phyloP scores from a whole-genome alignment of 129 eudicot genomes.

The Heracleum sosnowskyi region DNA sequence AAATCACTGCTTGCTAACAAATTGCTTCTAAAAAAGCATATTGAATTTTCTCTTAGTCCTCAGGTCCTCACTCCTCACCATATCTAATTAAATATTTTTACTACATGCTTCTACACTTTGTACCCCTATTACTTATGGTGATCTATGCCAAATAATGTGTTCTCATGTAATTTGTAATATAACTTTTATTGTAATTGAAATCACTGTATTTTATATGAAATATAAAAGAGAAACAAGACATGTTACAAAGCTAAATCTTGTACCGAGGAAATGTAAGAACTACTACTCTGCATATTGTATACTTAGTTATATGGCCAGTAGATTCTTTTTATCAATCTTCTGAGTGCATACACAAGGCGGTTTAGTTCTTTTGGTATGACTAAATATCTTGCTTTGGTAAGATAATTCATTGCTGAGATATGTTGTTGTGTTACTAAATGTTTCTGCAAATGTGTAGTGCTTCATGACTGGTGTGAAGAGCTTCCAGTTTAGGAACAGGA shows the following conservation, averaged over 20 bases:
- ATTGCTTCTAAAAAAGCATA: not conserved
- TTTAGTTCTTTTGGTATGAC: not conserved
- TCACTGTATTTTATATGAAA: not conserved
- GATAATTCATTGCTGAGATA: too few relatives aligned
- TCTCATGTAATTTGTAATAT: not conserved
- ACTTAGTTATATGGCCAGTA: not conserved
- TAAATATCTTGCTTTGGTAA: not conserved
- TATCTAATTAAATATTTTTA: not conserved
- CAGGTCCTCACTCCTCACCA: too few relatives aligned
- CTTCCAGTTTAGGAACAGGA: conserved; percentile 53
- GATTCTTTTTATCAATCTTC: not conserved
- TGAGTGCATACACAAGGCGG: not conserved
- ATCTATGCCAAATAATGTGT: not conserved
- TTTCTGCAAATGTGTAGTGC: conserved; percentile 43
- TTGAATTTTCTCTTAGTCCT: not conserved
- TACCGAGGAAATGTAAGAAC: not conserved
- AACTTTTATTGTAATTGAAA: not conserved
- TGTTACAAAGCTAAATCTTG: not conserved
- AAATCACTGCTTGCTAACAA: not conserved
- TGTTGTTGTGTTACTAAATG: not conserved
- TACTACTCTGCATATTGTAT: not conserved
- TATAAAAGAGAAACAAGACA: not conserved
- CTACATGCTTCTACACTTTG: not conserved
- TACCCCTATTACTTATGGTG: not conserved
- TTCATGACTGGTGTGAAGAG: conserved; percentile 73